phyloP scores from a whole-genome alignment of 805 yeast species.

The Wickerhamiella domercqiae region DNA sequence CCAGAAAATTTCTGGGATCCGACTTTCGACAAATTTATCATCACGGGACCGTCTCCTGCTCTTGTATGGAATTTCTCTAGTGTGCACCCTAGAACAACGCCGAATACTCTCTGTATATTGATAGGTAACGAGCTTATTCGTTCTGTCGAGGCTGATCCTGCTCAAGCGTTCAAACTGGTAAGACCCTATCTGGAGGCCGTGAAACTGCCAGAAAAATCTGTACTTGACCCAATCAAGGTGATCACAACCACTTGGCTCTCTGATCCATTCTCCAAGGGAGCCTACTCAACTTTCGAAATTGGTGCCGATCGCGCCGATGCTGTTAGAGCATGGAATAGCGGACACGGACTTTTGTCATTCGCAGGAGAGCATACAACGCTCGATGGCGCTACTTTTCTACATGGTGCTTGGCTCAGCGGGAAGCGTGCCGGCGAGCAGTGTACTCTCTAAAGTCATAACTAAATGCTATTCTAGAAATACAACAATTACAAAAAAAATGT shows the following conservation, averaged over 20 bases:
- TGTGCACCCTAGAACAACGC: slow-evolving; percentile 23
- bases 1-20: slow-evolving; percentile 47
- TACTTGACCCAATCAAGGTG: slow-evolving; percentile 27
- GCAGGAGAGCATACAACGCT: slow-evolving; percentile 80
- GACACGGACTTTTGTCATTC: slow-evolving; percentile 44
- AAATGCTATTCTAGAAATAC: neutral
- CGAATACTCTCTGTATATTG: slow-evolving; percentile 36
- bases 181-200: slow-evolving; percentile 16
- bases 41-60: slow-evolving; percentile 39
- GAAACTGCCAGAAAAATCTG: slow-evolving; percentile 13
- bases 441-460: neutral
- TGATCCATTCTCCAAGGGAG: slow-evolving; percentile 58
- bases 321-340: slow-evolving; percentile 43
- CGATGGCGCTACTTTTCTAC: slow-evolving; percentile 81
- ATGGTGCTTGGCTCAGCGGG: slow-evolving; percentile 78
- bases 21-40: slow-evolving; percentile 33
- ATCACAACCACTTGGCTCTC: slow-evolving; percentile 46
- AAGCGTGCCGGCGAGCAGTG: slow-evolving; percentile 33
- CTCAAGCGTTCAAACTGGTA: slow-evolving; percentile 14
- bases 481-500: neutral
- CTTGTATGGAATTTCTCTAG: slow-evolving; percentile 44
- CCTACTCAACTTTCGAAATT: slow-evolving; percentile 53
- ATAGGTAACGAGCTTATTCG: slow-evolving; percentile 57
- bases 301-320: slow-evolving; percentile 56
- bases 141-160: slow-evolving; percentile 34